Percentiles rank a stretch among this genome's conserved stretches.
These are phyloP conservation scores for Erythrobasidium hasegawianum DNA, from an alignment of 1,284 basidiomycete genomes.

Conservation along the genomic window DNA sequence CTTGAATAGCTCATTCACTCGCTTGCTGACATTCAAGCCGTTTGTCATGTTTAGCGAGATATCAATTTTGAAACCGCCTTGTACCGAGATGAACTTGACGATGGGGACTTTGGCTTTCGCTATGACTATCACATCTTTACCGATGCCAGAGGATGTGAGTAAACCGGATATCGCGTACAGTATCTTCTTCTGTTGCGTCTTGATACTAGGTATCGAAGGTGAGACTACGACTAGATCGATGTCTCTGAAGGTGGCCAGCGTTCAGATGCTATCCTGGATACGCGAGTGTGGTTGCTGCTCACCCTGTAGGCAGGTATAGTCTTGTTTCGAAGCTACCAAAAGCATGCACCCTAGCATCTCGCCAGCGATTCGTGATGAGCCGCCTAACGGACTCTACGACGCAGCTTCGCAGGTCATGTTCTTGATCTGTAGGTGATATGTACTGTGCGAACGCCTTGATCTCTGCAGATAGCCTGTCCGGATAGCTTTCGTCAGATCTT, in stretches of 20 bases:
- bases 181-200: conserved; percentile 37
- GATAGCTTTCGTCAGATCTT: background rate
- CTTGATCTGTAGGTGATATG: conserved; percentile 77
- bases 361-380: conserved; percentile 64
- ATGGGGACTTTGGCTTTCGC: conserved; percentile 56
- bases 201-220: conserved; percentile 38
- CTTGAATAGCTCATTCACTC: conserved; percentile 40
- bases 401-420: conserved; percentile 77
- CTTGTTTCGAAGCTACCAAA: conserved; percentile 95
- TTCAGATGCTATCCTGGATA: conserved; percentile 2
- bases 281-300: conserved; percentile 47
- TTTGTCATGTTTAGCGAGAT: conserved; percentile 85
- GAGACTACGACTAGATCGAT: conserved; percentile 58
- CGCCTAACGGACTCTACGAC: conserved; percentile 70
- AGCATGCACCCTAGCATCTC: conserved; percentile 74
- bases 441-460: conserved; percentile 79
- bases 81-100: conserved; percentile 79
- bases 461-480: conserved; percentile 64
- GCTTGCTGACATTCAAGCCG: conserved; percentile 69
- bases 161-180: conserved; percentile 40
- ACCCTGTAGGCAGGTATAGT: conserved; percentile 90
- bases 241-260: conserved; percentile 51
- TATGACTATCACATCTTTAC: conserved; percentile 42
- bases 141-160: conserved; percentile 39
- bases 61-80: conserved; percentile 73